Conservation (phyloP, 805 yeast genomes). For the Candida oleophila region DNA sequence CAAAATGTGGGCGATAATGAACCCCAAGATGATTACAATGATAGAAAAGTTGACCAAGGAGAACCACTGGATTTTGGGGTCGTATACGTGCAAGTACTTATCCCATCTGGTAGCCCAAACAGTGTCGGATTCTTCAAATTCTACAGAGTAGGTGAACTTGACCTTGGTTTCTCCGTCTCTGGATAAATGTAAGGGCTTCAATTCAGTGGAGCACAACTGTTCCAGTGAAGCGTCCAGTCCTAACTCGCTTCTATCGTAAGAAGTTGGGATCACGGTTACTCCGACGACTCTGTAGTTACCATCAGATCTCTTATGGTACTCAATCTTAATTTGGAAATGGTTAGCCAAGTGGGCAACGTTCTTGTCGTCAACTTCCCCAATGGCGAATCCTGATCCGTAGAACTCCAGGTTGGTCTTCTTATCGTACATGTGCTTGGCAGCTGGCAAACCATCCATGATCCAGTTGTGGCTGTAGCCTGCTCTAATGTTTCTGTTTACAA, state of each 20-base stretch:
- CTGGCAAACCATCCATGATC: slow-evolving; percentile 94
- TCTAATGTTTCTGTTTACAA: slow-evolving; percentile 74
- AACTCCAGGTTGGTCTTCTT: slow-evolving; percentile 57
- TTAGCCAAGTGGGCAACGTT: slow-evolving; percentile 65
- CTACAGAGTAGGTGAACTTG: slow-evolving; percentile 81
- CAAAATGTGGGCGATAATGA: slow-evolving; percentile 76
- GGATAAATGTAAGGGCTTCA: slow-evolving; percentile 46
- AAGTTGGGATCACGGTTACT: slow-evolving; percentile 70
- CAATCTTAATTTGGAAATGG: slow-evolving; percentile 76
- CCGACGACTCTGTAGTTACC: slow-evolving; percentile 87
- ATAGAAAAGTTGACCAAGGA: slow-evolving; percentile 84
- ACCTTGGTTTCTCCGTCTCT: slow-evolving; percentile 56
- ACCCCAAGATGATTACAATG: slow-evolving; percentile 73
- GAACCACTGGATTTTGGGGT: slow-evolving; percentile 95
- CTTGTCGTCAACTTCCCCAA: slow-evolving; percentile 66
- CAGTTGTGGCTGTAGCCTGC: slow-evolving; percentile 88
- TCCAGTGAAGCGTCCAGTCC: slow-evolving; percentile 20
- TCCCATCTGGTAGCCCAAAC: slow-evolving; percentile 99
- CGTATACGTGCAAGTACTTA: slow-evolving; percentile 86
- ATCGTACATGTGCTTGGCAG: slow-evolving; percentile 64
- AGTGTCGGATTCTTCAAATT: slow-evolving; percentile 65
- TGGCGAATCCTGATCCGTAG: slow-evolving; percentile 78
- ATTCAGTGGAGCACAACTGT: slow-evolving; percentile 29
- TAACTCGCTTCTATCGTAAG: slow-evolving; percentile 40
- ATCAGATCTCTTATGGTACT: slow-evolving; percentile 74